Conservation (phyloP, 1,284 basidiomycete genomes). For the Moesziomyces parantarcticus region DNA sequence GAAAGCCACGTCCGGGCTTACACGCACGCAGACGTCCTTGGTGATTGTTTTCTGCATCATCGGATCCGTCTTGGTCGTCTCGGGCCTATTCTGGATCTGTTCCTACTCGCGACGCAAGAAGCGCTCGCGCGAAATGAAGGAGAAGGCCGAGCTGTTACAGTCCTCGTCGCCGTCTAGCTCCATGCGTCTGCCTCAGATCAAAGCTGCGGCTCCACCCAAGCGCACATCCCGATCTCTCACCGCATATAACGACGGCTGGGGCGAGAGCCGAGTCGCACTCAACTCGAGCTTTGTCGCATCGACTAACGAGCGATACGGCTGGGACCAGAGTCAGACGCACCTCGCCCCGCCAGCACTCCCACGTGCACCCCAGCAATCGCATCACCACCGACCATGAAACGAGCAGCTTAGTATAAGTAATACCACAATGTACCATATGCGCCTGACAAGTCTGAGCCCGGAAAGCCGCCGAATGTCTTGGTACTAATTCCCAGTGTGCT, state of each 20-base stretch:
- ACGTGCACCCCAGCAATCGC: conserved; percentile 12
- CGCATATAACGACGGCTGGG: conserved; percentile 23
- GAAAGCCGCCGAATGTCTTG: background rate
- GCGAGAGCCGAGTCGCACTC: conserved; percentile 36
- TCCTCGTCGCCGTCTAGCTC: conserved; percentile 8
- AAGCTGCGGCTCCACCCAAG: background rate
- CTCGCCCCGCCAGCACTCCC: conserved; percentile 1
- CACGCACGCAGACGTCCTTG: conserved; percentile 14
- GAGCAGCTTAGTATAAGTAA: background rate
- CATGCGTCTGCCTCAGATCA: background rate
- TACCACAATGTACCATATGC: background rate
- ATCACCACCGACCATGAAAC: conserved; percentile 7
- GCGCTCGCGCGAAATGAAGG: conserved; percentile 23
- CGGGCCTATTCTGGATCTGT: conserved; percentile 36
- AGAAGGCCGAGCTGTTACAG: conserved; percentile 18
- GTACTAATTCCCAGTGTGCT: background rate
- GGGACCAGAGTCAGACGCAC: conserved; percentile 10
- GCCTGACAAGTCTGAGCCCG: background rate
- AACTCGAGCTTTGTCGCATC: conserved; percentile 34
- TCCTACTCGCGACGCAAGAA: conserved; percentile 32
- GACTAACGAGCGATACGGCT: conserved; percentile 22
- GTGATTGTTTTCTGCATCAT: conserved; percentile 25
- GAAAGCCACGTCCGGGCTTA: conserved; percentile 24
- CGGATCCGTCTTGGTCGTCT: conserved; percentile 13
- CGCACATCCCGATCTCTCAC: conserved; percentile 5